Conservation (phyloP, 768 basidiomycete species). For the Multifurca ochricompacta region DNA sequence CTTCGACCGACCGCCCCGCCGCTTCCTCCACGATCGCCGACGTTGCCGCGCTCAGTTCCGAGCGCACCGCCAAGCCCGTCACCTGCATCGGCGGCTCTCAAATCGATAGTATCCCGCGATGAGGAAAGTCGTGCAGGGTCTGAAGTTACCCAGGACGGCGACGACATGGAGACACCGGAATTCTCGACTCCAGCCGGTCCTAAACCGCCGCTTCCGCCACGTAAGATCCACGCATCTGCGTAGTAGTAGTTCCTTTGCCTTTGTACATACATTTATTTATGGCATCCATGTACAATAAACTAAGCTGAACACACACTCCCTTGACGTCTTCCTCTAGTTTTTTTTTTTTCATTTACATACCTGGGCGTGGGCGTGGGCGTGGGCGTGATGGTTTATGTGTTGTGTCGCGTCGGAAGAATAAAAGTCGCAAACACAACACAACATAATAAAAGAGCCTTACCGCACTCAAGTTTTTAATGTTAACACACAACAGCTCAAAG, state of each 20-base stretch:
- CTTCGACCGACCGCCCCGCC: constrained; percentile 32
- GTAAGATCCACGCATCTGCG: constrained; percentile 18
- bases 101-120: constrained; percentile 43
- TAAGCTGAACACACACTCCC: background rate
- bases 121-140: constrained; percentile 21
- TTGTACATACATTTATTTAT: constrained; percentile 5
- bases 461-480: no score
- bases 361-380: no score
- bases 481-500: background rate
- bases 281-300: constrained; percentile 6
- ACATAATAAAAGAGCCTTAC: no score
- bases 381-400: no score
- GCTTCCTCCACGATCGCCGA: constrained; percentile 39
- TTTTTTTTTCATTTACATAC: no score
- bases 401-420: no score
- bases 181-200: constrained; percentile 4
- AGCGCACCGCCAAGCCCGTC: constrained; percentile 17
- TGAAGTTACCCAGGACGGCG: background rate
- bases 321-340: background rate
- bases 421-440: no score
- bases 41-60: constrained; percentile 23
- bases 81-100: constrained; percentile 47
- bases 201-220: constrained; percentile 24
- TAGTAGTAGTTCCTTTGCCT: background rate
- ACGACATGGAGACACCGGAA: background rate